These are phyloP conservation scores for Madurella mycetomatis DNA, from an alignment of 2,329 filamentous ascomycete genomes.

Conservation along the genomic window DNA sequence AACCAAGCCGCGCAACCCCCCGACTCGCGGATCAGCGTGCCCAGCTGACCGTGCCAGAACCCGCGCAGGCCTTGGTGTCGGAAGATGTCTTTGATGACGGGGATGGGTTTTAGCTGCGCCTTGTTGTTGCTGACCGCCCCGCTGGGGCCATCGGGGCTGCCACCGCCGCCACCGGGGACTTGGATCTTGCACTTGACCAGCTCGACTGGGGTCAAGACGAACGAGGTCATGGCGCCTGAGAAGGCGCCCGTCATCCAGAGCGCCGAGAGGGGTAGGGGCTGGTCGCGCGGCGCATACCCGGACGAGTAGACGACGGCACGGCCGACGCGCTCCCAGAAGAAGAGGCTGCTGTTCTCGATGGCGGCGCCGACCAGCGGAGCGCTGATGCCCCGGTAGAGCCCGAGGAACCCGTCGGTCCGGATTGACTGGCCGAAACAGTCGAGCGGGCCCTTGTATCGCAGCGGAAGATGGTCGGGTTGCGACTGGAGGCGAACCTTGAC, in stretches of 20 bases:
- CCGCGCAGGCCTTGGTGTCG: constrained; percentile 75
- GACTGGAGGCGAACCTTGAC: constrained; percentile 96
- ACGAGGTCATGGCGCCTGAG: constrained; percentile 81
- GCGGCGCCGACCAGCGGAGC: constrained; percentile 88
- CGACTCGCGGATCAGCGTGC: constrained; percentile 89
- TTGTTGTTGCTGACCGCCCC: constrained; percentile 33
- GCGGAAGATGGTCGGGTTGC: constrained; percentile 79
- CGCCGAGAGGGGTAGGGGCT: constrained; percentile 66
- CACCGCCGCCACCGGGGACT: constrained; percentile 51
- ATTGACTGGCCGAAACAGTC: constrained; percentile 92
- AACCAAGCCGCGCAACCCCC: constrained; percentile 96
- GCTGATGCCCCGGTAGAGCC: constrained; percentile 87
- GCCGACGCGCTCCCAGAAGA: constrained; percentile 81
- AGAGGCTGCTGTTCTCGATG: constrained; percentile 85
- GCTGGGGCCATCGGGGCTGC: no score
- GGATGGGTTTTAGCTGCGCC: constrained; percentile 54
- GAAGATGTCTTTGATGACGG: constrained; percentile 75
- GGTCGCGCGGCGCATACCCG: constrained; percentile 46
- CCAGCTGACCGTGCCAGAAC: constrained; percentile 93
- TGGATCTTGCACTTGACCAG: constrained; percentile 99
- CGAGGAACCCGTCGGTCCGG: constrained; percentile 69
- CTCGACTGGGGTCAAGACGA: constrained; percentile 91
- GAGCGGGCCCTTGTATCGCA: constrained; percentile 78
- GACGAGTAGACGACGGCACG: constrained; percentile 58
- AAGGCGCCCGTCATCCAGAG: constrained; percentile 78